Evolutionary conservation across 2,329 filamentous ascomycete genomes (phyloP), one percentile per base, ranked within the genome.

Genomic region (Coniella vitis): DNA sequence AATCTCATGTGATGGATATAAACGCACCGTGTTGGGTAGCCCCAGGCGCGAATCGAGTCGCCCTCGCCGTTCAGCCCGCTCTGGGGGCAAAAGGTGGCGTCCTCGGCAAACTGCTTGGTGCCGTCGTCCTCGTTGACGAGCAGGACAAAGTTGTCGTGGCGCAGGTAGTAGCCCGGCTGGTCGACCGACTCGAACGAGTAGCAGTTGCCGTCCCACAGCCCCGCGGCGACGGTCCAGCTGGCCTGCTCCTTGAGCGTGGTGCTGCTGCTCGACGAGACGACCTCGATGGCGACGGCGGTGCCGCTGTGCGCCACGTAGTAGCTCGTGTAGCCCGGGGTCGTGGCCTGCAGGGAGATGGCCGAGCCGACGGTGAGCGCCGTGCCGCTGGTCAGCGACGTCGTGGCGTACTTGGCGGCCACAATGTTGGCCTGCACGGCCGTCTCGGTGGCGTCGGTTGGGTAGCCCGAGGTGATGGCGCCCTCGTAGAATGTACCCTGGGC

Each of bases 401-500:
- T 61, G 64, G 72, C 71, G 52, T 84, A 84, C 49, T 71, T 71
- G 16, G 79, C 79, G 0, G 76, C 76, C 0, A 78, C 77, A 49
- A 84, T 76, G 57, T 84, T 68, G 44, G 74, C 77, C 61, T 82
- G 79, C 1, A 83, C 77, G 0, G 69, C 60, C 60, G 72, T 70
- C 61, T 84, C 81, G 3, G 72, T 78, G 10, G 68, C 71, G 54
- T 84, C 79, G 2, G 75, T 71, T 0, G 81, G 80, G 56, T 82
- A 84, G 1, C 79, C 78, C 0, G 69, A 63, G 13, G 79, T 83
- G 78, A 84, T 81, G 20, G 76, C 79, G 20, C 80, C 81, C 63
- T 84, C 81, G 61, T 84, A 81, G 58, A 81, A 81, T 0, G 79
- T 83, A 21, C 81, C 80, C 58, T 82, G 76, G 1, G 70, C 80